Conservation (phyloP, 805 yeast genomes). For the Candida ficus region DNA sequence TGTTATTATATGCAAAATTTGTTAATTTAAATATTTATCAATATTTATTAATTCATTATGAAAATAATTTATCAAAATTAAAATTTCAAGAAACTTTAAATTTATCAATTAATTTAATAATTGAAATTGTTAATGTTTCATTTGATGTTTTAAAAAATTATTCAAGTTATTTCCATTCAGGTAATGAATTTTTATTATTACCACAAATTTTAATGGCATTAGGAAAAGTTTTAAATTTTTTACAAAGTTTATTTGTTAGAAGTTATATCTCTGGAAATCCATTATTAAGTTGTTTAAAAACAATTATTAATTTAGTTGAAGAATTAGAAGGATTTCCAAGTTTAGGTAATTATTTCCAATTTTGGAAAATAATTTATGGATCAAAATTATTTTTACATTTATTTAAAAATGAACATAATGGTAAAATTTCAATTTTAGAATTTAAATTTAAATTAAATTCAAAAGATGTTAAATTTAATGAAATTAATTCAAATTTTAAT, state of each 20-base stretch:
- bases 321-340: constrained; percentile 16
- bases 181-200: constrained; percentile 17
- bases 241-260: constrained; percentile 11
- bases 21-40: constrained; percentile 5
- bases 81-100: constrained; percentile 6
- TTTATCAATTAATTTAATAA: neutral
- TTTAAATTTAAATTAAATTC: constrained; percentile 1
- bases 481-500: constrained; percentile 7
- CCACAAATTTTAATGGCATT: constrained; percentile 11
- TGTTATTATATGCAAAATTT: constrained; percentile 12
- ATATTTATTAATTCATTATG: constrained; percentile 17
- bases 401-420: constrained; percentile 11
- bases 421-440: constrained; percentile 12
- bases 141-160: constrained; percentile 21
- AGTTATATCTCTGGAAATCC: constrained; percentile 4
- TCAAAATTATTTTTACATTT: constrained; percentile 13
- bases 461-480: constrained; percentile 11
- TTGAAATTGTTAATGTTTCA: constrained; percentile 9
- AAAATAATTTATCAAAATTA: constrained; percentile 10
- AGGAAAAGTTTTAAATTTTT: constrained; percentile 10
- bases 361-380: constrained; percentile 16
- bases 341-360: constrained; percentile 15
- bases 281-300: constrained; percentile 9
- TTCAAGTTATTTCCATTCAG: constrained; percentile 16
- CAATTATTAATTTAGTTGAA: constrained; percentile 15